Evolutionary conservation across 1,139 yeast species (phyloP), one percentile per base, ranked within the genome.

Genomic region (Yamadazyma diddensiae): DNA sequence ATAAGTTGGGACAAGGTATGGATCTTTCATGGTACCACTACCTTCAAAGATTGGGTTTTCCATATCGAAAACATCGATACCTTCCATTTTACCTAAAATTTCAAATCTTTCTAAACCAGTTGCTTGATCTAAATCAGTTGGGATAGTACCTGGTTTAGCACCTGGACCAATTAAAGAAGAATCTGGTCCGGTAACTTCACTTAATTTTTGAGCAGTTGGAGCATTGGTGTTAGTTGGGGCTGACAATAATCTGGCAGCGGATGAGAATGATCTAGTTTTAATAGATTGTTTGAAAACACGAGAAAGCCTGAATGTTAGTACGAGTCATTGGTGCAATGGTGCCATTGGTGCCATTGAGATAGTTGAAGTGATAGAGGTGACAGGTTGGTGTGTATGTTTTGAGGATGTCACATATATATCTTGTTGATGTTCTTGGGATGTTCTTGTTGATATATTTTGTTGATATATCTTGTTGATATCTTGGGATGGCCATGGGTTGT

Each of bases 81-180:
- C 98, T 67, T 88, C 96, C 62, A 84, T 70, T 69, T 88, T 85
- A 73, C 95, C 97, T 57, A 92, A 79, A 55, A 85, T 63, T 75
- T 92, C 98, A 52, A 88, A 77, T 80, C 98, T 88, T 67, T 85
- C 97, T 59, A 92, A 75, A 84, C 98, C 98, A 37, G 98, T 94
- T 52, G 97, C 90, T 71, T 90, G 97, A 55, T 92, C 97, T 52
- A 85, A 59, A 63, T 90, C 95, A 40, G 95, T 79, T 60, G 98
- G 97, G 53, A 92, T 80, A 38, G 82, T 73, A 53, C 94, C 95
- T 39, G 67, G 61, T 53, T 73, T 67, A 46, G 95, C 95, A 77
- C 96, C 97, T 39, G 82, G 79, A 64, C 97, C 96, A 50, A 88
- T 77, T 64, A 92, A 78, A 37, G 90, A 74, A 19, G 58, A 56